phyloP scores from a whole-genome alignment of 805 yeast genomes.

The Saccharomyces jurei region DNA sequence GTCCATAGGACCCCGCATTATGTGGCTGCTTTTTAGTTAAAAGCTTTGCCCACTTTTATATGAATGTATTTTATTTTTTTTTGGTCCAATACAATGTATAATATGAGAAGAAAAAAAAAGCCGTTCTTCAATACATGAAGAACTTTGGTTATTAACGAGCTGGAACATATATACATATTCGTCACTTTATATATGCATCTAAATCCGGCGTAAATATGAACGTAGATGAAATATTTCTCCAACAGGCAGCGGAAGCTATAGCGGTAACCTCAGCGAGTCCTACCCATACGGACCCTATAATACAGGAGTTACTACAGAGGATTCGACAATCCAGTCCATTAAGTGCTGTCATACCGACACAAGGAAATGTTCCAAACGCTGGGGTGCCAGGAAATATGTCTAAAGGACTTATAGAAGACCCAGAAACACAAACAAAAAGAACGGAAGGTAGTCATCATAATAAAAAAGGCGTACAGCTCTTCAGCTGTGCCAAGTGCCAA shows the following conservation, averaged over 20 bases:
- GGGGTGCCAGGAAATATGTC: not conserved
- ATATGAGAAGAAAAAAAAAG: not conserved
- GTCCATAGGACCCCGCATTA: not conserved
- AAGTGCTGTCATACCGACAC: not conserved
- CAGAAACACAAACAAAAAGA: not conserved
- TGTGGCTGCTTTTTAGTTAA: not conserved
- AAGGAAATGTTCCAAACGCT: not conserved
- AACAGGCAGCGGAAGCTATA: slow-evolving; percentile 29
- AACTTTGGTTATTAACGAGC: not conserved
- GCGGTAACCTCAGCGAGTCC: slow-evolving; percentile 23
- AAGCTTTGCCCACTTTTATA: not conserved
- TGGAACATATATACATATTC: not conserved
- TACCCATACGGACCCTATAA: slow-evolving; percentile 24
- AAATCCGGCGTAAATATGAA: slow-evolving; percentile 12
- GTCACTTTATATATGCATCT: not conserved
- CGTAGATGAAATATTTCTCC: slow-evolving; percentile 24
- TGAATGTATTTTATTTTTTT: not conserved
- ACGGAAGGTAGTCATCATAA: not conserved
- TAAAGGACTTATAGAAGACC: not conserved
- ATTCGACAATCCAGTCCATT: not conserved
- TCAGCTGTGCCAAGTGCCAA: slow-evolving; percentile 46
- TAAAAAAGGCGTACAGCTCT: slow-evolving; percentile 10
- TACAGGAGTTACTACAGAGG: slow-evolving; percentile 17
- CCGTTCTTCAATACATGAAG: not conserved
- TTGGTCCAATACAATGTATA: not conserved